Base-by-base conservation (phyloP, 345 rosid species). In the Acer negundo region DNA sequence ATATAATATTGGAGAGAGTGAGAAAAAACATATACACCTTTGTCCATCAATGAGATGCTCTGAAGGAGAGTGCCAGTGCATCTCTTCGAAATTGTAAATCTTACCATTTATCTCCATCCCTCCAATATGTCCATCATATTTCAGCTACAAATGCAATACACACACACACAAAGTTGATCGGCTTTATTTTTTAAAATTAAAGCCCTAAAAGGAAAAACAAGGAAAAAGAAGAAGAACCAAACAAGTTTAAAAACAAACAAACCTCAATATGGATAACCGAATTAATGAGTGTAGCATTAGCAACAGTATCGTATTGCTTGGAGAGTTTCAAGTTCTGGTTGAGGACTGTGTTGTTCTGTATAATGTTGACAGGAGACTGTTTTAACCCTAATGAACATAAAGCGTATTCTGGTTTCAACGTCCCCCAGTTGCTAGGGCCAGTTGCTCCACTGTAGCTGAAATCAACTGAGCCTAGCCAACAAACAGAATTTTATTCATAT, bases 21-120 rank as follows among this genome's bases (percentile, higher is more conserved):
- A 46, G 64, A 31, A 38, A 49, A 17, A 35, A 56, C 6, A 35
- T 35, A 56, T 85, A 46, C 82, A 92, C 97, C 53, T 84, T 77
- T 80, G 51, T 62, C 97, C 97, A 71, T 92, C 83, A 46, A 94
- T 77, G 51, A 0, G 74, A 80, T 94, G 98, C 84, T 94, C 98
- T 0, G 98, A 81, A 73, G 98, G 97, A 86, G 91, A 61, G 71
- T 94, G 98, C 94, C 94, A 94, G 71, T 94, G 98, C 84, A 91
- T 73, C 56, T 89, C 90, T 77, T 68, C 19, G 69, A 92, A 82
- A 24, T 74, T 69, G 83, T 85, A 94, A 35, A 77, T 79, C 76
- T 87, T 91, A 23, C 85, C 88, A 40, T 86, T 82, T 31, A 92
- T 58, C 8, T n/a, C 23, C 78, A 92, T 63, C 16, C 38, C 75